phyloP scores from a whole-genome alignment of 345 rosid genomes.

The Geranium rotundifolium region DNA sequence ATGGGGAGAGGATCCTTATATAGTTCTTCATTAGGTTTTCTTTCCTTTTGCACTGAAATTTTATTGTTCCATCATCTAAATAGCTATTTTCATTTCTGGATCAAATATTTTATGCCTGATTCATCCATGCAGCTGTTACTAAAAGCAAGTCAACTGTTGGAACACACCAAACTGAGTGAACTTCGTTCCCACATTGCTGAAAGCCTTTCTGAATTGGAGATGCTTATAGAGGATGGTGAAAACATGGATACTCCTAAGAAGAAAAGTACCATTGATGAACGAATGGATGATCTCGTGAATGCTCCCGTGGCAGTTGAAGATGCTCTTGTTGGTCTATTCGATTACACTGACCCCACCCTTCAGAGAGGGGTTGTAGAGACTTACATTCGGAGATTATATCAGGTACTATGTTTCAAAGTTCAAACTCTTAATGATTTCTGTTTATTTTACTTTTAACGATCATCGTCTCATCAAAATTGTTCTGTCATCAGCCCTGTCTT shows the following conservation, averaged over 20 bases:
- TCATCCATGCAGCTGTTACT: constrained; percentile 53
- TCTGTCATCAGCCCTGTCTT: constrained; percentile 71
- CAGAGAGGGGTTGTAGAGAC: constrained; percentile 97
- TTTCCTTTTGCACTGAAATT: too few relatives aligned
- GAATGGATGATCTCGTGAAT: constrained; percentile 92
- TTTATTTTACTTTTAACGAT: constrained; percentile 2
- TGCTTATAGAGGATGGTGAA: constrained; percentile 99
- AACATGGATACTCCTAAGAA: constrained; percentile 96
- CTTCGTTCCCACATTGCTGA: constrained; percentile 94
- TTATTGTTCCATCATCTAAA: too few relatives aligned
- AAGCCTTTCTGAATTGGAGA: constrained; percentile 95
- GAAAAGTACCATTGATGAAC: constrained; percentile 92
- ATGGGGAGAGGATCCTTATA: too few relatives aligned
- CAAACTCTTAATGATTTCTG: neutral
- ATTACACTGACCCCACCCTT: constrained; percentile 97
- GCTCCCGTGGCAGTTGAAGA: constrained; percentile 98
- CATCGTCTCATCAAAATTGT: constrained; percentile 2
- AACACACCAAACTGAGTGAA: constrained; percentile 94
- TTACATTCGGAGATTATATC: constrained; percentile 84
- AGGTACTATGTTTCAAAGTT: constrained; percentile 33
- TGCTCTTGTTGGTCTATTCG: constrained; percentile 95
- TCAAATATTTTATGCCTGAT: neutral
- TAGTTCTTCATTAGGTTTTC: too few relatives aligned
- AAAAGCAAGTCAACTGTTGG: constrained; percentile 91
- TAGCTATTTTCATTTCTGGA: too few relatives aligned